phyloP scores from a whole-genome alignment of 768 basidiomycete genomes.

The Solioccasus polychromus region DNA sequence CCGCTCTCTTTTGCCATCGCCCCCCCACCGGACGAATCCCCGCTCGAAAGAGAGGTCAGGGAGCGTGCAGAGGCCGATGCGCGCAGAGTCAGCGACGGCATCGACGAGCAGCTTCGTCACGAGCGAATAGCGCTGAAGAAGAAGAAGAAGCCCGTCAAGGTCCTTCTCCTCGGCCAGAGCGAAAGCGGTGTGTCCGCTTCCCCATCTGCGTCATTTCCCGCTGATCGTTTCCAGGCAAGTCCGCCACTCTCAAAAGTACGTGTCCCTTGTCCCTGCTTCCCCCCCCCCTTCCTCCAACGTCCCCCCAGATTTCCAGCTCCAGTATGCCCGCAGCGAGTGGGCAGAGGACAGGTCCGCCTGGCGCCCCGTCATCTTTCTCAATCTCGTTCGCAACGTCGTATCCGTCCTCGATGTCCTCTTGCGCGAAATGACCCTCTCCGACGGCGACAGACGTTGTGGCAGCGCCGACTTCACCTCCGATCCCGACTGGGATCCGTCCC shows the following conservation, averaged over 20 bases:
- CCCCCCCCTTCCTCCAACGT: background rate
- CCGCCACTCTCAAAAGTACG: conserved; percentile 76
- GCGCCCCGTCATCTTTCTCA: conserved; percentile 75
- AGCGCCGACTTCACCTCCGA: conserved; percentile 2
- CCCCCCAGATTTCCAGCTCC: conserved; percentile 73
- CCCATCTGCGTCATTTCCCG: conserved; percentile 1
- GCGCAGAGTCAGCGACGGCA: conserved; percentile 62
- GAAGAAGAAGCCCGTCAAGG: conserved; percentile 67
- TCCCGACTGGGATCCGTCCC: conserved; percentile 14
- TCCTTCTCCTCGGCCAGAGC: conserved; percentile 73
- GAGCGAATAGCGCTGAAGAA: conserved; percentile 58
- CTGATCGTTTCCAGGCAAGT: conserved; percentile 47
- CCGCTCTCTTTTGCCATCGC: conserved; percentile 57
- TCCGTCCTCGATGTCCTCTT: conserved; percentile 55
- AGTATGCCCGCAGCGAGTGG: conserved; percentile 71
- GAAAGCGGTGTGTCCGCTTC: conserved; percentile 50
- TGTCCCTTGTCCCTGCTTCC: conserved; percentile 9
- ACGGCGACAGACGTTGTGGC: conserved; percentile 20
- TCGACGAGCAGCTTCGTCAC: conserved; percentile 68
- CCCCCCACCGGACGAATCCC: conserved; percentile 65
- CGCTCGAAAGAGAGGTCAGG: conserved; percentile 50
- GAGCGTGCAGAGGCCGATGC: conserved; percentile 64
- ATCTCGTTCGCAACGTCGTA: conserved; percentile 74
- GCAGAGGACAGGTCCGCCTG: conserved; percentile 65
- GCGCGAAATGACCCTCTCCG: conserved; percentile 50